phyloP scores from a whole-genome alignment of 805 yeast genomes.

The Candida sithepensis region DNA sequence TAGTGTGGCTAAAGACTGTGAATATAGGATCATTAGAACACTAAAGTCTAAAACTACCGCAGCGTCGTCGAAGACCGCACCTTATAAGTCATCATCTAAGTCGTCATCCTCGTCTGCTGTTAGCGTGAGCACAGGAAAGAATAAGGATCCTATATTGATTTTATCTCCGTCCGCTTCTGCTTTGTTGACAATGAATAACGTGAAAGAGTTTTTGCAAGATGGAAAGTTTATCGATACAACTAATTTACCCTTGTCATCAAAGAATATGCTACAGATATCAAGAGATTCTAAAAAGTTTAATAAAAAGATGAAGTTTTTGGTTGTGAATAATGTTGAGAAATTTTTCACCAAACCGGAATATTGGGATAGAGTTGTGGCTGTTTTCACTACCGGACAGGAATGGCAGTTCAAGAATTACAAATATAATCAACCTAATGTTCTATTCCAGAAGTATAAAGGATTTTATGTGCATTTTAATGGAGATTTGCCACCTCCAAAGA shows the following conservation, averaged over 20 bases:
- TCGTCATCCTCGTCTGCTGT: constrained; percentile 6
- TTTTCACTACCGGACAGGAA: constrained; percentile 93
- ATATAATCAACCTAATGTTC: constrained; percentile 71
- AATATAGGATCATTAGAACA: constrained; percentile 52
- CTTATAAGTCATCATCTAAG: constrained; percentile 14
- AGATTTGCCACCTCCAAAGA: constrained; percentile 71
- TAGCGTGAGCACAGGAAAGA: constrained; percentile 12
- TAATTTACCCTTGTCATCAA: constrained; percentile 33
- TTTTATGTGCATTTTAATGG: constrained; percentile 73
- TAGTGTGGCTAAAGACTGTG: constrained; percentile 64
- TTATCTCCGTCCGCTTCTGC: constrained; percentile 81
- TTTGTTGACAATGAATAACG: constrained; percentile 58
- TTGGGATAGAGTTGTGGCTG: constrained; percentile 96
- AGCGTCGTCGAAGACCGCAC: constrained; percentile 17
- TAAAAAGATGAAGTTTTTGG: constrained; percentile 56
- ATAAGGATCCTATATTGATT: constrained; percentile 65
- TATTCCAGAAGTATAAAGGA: constrained; percentile 84
- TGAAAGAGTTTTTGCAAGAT: constrained; percentile 66
- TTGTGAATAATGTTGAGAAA: constrained; percentile 84
- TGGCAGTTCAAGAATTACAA: constrained; percentile 95
- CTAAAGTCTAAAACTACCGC: constrained; percentile 35
- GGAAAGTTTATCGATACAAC: constrained; percentile 63
- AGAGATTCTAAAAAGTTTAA: constrained; percentile 58
- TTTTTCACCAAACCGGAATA: constrained; percentile 91
- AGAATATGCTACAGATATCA: constrained; percentile 45